Conservation (phyloP, 768 basidiomycete genomes). For the Lentinula detonsa region DNA sequence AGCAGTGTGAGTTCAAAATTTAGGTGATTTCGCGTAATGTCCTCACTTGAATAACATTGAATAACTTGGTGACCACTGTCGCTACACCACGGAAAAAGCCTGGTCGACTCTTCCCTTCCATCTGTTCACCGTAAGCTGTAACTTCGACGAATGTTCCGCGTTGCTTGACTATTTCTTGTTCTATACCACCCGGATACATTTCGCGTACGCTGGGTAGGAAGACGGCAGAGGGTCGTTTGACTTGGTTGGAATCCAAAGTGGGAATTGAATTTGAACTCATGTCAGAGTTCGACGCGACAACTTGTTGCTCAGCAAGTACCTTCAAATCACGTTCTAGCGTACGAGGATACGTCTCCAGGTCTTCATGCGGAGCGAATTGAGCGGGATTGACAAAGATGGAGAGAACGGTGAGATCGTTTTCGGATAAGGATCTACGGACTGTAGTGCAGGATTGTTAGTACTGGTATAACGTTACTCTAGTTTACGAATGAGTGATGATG, state of each 20-base stretch:
- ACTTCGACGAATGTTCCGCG: slow-evolving; percentile 90
- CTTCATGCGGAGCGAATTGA: slow-evolving; percentile 95
- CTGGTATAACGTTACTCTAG: not conserved
- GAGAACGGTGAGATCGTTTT: slow-evolving; percentile 83
- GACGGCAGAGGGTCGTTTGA: slow-evolving; percentile 54
- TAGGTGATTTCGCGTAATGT: not conserved
- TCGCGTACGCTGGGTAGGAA: slow-evolving; percentile 76
- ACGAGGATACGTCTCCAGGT: slow-evolving; percentile 85
- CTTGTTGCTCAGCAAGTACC: slow-evolving; percentile 38
- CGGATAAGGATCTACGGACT: slow-evolving; percentile 73
- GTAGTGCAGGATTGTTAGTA: slow-evolving; percentile 4
- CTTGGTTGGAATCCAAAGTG: not conserved
- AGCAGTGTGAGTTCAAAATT: not conserved
- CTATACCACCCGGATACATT: slow-evolving; percentile 93
- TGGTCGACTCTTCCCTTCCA: slow-evolving; percentile 87
- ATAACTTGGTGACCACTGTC: slow-evolving; percentile 91
- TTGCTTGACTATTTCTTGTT: slow-evolving; percentile 67
- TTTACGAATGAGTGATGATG: not conserved
- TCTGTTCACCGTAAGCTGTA: slow-evolving; percentile 83
- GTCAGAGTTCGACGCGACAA: slow-evolving; percentile 11
- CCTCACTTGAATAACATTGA: slow-evolving; percentile 83
- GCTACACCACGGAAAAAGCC: slow-evolving; percentile 95
- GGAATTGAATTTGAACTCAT: not conserved
- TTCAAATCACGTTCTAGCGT: slow-evolving; percentile 74
- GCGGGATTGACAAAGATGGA: slow-evolving; percentile 99